phyloP scores from a whole-genome alignment of 345 rosid genomes.

The Heritiera littoralis region DNA sequence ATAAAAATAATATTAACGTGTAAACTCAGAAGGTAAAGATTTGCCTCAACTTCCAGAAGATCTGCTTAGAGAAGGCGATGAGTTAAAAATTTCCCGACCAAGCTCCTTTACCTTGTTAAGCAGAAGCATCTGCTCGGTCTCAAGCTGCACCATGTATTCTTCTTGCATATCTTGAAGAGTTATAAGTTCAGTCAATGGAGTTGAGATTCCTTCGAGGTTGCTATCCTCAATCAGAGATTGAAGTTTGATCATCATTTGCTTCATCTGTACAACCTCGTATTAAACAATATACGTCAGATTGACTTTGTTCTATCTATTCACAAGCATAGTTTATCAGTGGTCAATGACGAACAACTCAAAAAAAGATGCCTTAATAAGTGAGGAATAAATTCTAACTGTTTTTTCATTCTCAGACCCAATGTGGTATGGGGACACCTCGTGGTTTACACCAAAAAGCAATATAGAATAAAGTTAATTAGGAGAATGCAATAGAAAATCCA shows the following conservation, averaged over 20 bases:
- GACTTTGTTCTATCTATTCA: neutral
- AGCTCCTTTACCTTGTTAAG: slow-evolving; percentile 87
- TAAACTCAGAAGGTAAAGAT: slow-evolving; percentile 3
- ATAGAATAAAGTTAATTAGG: neutral
- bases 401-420: neutral
- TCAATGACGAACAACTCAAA: neutral
- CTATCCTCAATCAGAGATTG: slow-evolving; percentile 64
- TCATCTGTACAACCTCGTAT: slow-evolving; percentile 48
- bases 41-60: slow-evolving; percentile 41
- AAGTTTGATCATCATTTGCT: slow-evolving; percentile 59
- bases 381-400: neutral
- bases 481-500: neutral
- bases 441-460: neutral
- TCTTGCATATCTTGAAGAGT: slow-evolving; percentile 72
- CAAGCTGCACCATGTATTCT: slow-evolving; percentile 79
- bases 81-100: slow-evolving; percentile 70
- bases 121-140: slow-evolving; percentile 80
- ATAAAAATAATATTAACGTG: slow-evolving; percentile 22
- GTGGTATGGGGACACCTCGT: no score
- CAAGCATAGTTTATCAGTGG: neutral
- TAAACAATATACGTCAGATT: neutral
- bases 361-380: neutral
- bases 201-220: slow-evolving; percentile 55
- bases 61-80: slow-evolving; percentile 51
- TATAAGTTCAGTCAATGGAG: slow-evolving; percentile 69